These are phyloP conservation scores for Fusarium staphyleae DNA, from an alignment of 2,329 filamentous ascomycete genomes.

Conservation along the genomic window DNA sequence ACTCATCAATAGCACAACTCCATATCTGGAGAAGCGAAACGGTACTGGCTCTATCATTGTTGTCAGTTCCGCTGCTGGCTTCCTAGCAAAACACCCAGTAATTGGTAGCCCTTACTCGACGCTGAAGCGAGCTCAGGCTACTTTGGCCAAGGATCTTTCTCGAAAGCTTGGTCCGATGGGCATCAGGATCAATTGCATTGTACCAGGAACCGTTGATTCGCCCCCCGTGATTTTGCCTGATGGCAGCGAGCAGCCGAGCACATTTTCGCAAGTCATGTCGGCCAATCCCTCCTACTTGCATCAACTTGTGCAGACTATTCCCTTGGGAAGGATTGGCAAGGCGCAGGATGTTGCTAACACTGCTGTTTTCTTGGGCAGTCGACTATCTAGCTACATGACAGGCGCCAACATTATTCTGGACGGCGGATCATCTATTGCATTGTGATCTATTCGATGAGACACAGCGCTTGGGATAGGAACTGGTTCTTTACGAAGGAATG, in stretches of 20 bases:
- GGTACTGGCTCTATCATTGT: slow-evolving; percentile 38
- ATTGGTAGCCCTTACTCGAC: slow-evolving; percentile 30
- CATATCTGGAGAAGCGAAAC: slow-evolving; percentile 25
- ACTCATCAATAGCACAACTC: slow-evolving; percentile 30
- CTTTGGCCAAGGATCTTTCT: slow-evolving; percentile 36
- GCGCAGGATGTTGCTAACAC: slow-evolving; percentile 37
- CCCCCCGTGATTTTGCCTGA: slow-evolving; percentile 22
- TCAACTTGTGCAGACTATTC: slow-evolving; percentile 11
- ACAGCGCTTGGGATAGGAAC: too few relatives aligned
- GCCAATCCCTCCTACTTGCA: slow-evolving; percentile 17
- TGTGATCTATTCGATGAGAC: background rate
- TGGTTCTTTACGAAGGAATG: too few relatives aligned
- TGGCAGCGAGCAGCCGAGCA: slow-evolving; percentile 34
- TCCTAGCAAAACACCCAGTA: slow-evolving; percentile 18
- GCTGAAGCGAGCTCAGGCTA: slow-evolving; percentile 37
- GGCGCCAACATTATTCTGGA: slow-evolving; percentile 37
- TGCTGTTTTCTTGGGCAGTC: slow-evolving; percentile 35
- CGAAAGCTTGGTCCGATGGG: slow-evolving; percentile 31
- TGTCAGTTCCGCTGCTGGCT: slow-evolving; percentile 38
- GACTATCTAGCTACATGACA: slow-evolving; percentile 28
- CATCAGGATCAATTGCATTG: slow-evolving; percentile 37
- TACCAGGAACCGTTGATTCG: slow-evolving; percentile 32
- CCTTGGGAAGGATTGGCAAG: slow-evolving; percentile 22
- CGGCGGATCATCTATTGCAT: slow-evolving; percentile 20
- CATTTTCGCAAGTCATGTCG: slow-evolving; percentile 11